These are phyloP conservation scores for Diplocarpon mali DNA, from an alignment of 2,329 filamentous ascomycete genomes.

Conservation along the genomic window DNA sequence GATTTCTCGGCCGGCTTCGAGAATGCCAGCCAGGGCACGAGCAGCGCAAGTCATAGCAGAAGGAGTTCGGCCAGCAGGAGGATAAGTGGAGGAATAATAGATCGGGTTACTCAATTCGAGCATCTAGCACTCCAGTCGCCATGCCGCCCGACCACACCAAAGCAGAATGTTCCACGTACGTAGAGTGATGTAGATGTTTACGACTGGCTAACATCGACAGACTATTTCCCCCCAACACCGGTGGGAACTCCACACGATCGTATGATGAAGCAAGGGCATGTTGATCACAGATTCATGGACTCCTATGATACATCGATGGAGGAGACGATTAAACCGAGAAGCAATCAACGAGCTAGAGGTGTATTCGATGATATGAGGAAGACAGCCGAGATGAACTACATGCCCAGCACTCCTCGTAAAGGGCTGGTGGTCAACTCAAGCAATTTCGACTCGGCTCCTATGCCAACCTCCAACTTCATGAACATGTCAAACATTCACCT, in stretches of 20 bases:
- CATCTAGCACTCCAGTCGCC: constrained; percentile 34
- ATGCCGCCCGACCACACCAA: constrained; percentile 47
- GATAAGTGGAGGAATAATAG: constrained; percentile 50
- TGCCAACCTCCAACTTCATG: constrained; percentile 47
- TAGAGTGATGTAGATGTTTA: constrained; percentile 1
- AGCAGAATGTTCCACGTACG: constrained; percentile 50
- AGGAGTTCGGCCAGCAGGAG: constrained; percentile 31
- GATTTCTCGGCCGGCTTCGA: constrained; percentile 25
- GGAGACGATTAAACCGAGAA: constrained; percentile 50
- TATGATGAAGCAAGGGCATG: constrained; percentile 23
- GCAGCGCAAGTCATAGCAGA: constrained; percentile 19
- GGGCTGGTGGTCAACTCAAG: constrained; percentile 34
- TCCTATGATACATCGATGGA: constrained; percentile 56
- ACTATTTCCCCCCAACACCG: constrained; percentile 56
- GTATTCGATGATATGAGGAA: constrained; percentile 49
- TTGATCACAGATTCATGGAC: constrained; percentile 43
- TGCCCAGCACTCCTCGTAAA: constrained; percentile 46
- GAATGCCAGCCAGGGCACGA: constrained; percentile 14
- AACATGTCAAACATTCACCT: constrained; percentile 37
- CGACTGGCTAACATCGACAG: constrained; percentile 31
- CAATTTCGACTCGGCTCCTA: constrained; percentile 40
- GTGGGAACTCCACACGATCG: constrained; percentile 49
- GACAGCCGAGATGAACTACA: constrained; percentile 40
- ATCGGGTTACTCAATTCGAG: constrained; percentile 50
- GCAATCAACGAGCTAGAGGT: constrained; percentile 35